These are phyloP conservation scores for Ceratocystis eucalypticola DNA, from an alignment of 2,329 filamentous ascomycete genomes.

Conservation along the genomic window DNA sequence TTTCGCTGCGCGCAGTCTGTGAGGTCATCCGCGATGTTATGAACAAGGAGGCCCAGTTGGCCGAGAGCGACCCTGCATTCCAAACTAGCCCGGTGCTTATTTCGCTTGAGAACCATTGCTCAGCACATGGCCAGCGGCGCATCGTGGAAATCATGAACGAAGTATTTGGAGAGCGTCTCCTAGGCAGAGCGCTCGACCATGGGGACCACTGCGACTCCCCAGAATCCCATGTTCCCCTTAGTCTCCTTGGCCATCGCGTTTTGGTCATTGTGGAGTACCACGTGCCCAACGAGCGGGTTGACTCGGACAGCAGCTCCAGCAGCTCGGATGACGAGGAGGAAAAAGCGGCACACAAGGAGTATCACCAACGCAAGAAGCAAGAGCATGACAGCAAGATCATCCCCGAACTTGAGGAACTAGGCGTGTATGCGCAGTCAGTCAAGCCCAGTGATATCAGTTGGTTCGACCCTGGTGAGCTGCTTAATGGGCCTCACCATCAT, in stretches of 20 bases:
- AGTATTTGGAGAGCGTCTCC: constrained; percentile 45
- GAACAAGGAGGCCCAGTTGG: constrained; percentile 41
- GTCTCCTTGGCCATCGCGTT: constrained; percentile 48
- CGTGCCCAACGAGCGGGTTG: constrained; percentile 37
- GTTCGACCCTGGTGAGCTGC: constrained; percentile 38
- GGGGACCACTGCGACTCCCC: constrained; percentile 33
- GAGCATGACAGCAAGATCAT: constrained; percentile 41
- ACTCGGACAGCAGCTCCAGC: constrained; percentile 28
- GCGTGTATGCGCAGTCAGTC: constrained; percentile 56
- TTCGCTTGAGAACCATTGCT: constrained; percentile 56
- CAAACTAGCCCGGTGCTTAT: constrained; percentile 45
- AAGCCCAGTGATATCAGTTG: constrained; percentile 54
- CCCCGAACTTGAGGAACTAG: constrained; percentile 50
- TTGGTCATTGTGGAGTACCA: constrained; percentile 57
- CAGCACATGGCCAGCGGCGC: constrained; percentile 42
- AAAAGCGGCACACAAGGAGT: constrained; percentile 36
- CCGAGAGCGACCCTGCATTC: constrained; percentile 26
- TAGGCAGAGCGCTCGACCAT: constrained; percentile 43
- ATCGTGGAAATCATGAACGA: constrained; percentile 53
- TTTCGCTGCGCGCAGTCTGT: constrained; percentile 51
- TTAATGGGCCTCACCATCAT: constrained; percentile 49
- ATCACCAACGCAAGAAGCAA: constrained; percentile 38
- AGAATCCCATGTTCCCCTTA: constrained; percentile 42
- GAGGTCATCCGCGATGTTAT: constrained; percentile 50
- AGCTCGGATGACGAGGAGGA: constrained; percentile 34